phyloP scores from a whole-genome alignment of 352 stramenopile species.

The Globisporangium echinulatum region DNA sequence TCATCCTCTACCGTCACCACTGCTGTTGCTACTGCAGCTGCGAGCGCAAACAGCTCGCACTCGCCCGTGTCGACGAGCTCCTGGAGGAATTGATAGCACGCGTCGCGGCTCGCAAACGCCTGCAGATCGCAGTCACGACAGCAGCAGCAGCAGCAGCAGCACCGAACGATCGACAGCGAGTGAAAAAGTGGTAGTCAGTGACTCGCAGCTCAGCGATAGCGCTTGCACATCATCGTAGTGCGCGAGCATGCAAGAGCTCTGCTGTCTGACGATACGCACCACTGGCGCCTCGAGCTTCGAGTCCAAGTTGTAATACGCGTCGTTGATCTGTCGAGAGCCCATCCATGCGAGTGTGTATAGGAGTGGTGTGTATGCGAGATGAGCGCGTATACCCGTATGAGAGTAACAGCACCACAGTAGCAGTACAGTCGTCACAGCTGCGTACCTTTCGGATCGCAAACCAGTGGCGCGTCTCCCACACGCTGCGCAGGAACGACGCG shows the following conservation, averaged over 20 bases:
- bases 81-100: slow-evolving; percentile 51
- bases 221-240: neutral
- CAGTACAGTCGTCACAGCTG: neutral
- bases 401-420: neutral
- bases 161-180: too few relatives aligned
- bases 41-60: slow-evolving; percentile 50
- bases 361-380: neutral
- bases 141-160: too few relatives aligned
- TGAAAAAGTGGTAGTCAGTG: neutral
- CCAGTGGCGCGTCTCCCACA: slow-evolving; percentile 73
- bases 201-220: neutral
- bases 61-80: slow-evolving; percentile 63
- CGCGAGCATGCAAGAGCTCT: neutral
- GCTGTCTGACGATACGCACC: slow-evolving; percentile 16
- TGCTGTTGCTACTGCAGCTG: neutral
- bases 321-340: slow-evolving; percentile 24
- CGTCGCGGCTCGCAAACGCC: slow-evolving; percentile 40
- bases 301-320: slow-evolving; percentile 70
- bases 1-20: too few relatives aligned
- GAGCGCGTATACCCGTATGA: neutral
- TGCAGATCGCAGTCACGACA: slow-evolving; percentile 3
- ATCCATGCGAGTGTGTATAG: neutral
- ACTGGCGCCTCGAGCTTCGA: slow-evolving; percentile 52
- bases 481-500: slow-evolving; percentile 28
- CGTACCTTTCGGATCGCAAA: slow-evolving; percentile 62